Conservation (phyloP, 2,329 filamentous ascomycete species). For the Venturiaceae sp. region DNA sequence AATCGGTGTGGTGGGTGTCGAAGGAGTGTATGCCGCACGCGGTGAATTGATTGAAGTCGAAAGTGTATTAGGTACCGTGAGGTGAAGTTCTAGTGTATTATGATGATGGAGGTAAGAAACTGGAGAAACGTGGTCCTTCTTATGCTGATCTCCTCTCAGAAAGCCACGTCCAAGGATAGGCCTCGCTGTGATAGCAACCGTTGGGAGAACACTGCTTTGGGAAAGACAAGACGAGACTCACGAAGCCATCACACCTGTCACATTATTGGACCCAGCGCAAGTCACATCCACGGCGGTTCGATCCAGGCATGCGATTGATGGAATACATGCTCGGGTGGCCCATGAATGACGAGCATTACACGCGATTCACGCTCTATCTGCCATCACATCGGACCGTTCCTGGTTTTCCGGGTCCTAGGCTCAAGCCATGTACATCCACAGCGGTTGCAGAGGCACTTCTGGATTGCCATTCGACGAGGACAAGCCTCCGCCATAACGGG, state of each 20-base stretch:
- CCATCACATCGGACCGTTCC: not conserved
- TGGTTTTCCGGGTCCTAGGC: not conserved
- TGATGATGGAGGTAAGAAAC: not conserved
- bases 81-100: not conserved
- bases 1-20: not conserved
- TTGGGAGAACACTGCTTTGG: not conserved
- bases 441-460: not conserved
- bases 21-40: too few relatives aligned
- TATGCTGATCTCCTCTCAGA: not conserved
- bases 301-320: not conserved
- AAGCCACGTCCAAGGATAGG: not conserved
- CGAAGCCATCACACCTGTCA: not conserved
- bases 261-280: not conserved
- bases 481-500: not conserved
- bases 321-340: not conserved
- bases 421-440: not conserved
- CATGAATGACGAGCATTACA: not conserved
- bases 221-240: not conserved
- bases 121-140: not conserved
- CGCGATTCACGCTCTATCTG: not conserved
- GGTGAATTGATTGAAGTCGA: not conserved
- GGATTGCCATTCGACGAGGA: not conserved
- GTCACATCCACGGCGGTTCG: not conserved
- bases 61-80: slow-evolving; percentile 2
- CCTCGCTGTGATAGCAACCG: not conserved